Percentiles rank a stretch among this genome's conserved stretches.
Evolutionary conservation across 2,329 filamentous ascomycete species (phyloP).

Genomic region (Simplicillium sp.): DNA sequence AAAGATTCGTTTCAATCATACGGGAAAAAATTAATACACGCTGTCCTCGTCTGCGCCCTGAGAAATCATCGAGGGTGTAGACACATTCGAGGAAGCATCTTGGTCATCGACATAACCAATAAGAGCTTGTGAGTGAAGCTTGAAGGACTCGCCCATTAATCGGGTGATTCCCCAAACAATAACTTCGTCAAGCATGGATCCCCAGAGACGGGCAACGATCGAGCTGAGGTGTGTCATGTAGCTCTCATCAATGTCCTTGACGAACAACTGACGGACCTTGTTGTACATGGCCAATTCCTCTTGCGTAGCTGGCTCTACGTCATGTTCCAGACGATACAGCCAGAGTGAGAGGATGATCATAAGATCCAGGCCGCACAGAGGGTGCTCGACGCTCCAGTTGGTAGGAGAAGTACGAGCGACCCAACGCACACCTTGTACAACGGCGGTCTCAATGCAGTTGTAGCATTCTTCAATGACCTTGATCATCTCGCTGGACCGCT

Average conservation of each 20-base stretch:
- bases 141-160: constrained; percentile 97
- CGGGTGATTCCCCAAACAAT: constrained; percentile 97
- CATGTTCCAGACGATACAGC: constrained; percentile 98
- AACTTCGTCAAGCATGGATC: constrained; percentile 95
- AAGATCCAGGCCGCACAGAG: constrained; percentile 88
- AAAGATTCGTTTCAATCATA: constrained; percentile 43
- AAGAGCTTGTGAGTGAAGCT: constrained; percentile 88
- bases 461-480: constrained; percentile 98
- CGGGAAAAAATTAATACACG: constrained; percentile 49
- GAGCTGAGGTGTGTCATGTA: constrained; percentile 82
- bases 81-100: constrained; percentile 59
- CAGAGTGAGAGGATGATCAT: constrained; percentile 97
- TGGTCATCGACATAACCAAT: constrained; percentile 87
- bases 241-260: constrained; percentile 78
- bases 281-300: constrained; percentile 86
- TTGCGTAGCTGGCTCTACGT: constrained; percentile 80
- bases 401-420: constrained; percentile 95
- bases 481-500: constrained; percentile 94
- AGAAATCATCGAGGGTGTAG: constrained; percentile 63
- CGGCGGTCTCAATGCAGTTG: constrained; percentile 93
- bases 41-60: constrained; percentile 63
- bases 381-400: constrained; percentile 98
- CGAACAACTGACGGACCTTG: constrained; percentile 82
- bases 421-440: constrained; percentile 91
- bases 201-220: constrained; percentile 92